phyloP scores from a whole-genome alignment of 1,284 basidiomycete species.

The Fomitopsis betulina region DNA sequence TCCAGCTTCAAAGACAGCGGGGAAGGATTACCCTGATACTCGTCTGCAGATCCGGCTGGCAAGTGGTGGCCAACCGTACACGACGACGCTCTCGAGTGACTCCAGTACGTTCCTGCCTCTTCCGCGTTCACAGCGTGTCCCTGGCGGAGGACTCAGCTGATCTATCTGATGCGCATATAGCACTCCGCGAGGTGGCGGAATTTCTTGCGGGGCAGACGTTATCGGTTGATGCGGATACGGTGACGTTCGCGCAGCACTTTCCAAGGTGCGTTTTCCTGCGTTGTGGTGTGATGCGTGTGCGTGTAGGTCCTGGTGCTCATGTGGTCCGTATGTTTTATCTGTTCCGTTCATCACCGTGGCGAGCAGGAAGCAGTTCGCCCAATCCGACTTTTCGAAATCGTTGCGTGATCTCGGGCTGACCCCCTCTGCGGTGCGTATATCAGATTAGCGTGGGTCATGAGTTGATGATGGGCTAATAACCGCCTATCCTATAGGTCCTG shows the following conservation, averaged over 20 bases:
- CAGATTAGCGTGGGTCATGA: neutral
- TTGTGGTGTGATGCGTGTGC: slow-evolving; percentile 1
- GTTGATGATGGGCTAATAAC: neutral
- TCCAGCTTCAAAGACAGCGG: slow-evolving; percentile 43
- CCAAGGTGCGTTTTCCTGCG: slow-evolving; percentile 55
- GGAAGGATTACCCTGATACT: slow-evolving; percentile 78
- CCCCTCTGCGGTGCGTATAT: slow-evolving; percentile 61
- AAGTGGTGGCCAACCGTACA: slow-evolving; percentile 74
- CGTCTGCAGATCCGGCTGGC: slow-evolving; percentile 82
- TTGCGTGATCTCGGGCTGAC: slow-evolving; percentile 71
- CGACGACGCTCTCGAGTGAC: slow-evolving; percentile 77
- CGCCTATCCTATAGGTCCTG: slow-evolving; percentile 4
- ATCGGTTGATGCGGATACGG: slow-evolving; percentile 67
- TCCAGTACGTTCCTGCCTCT: slow-evolving; percentile 49
- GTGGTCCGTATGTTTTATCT: neutral
- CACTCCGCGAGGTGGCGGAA: slow-evolving; percentile 82
- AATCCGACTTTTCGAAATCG: slow-evolving; percentile 61
- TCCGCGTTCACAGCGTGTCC: neutral
- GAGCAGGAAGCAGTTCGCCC: slow-evolving; percentile 63
- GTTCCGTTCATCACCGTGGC: neutral
- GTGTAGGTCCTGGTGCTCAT: neutral
- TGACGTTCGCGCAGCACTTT: slow-evolving; percentile 76
- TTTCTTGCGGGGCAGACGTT: slow-evolving; percentile 75
- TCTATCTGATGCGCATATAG: slow-evolving; percentile 33
- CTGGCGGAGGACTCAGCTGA: neutral